phyloP scores from a whole-genome alignment of 73 alveolate species.

The Tetrahymena borealis region DNA sequence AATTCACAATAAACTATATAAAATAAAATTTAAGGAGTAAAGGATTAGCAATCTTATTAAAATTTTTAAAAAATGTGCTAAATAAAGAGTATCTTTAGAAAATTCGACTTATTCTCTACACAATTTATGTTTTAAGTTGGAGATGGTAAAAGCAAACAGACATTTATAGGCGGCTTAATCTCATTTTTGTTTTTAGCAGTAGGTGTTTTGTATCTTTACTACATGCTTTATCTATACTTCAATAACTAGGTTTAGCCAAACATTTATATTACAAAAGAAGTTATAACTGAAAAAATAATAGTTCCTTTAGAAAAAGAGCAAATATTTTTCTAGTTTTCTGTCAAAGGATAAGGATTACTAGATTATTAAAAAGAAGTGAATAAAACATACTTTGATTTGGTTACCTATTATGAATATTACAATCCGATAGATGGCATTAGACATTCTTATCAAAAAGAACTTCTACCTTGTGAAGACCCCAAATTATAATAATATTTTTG shows the following conservation, averaged over 20 bases:
- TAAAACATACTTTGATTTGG: not conserved
- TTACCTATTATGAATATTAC: not conserved
- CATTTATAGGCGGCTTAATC: not conserved
- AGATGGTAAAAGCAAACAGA: not conserved
- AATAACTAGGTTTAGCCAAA: not conserved
- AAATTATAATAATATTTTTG: not conserved
- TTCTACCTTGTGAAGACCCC: not conserved
- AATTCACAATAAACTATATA: no score
- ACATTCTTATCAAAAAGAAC: not conserved
- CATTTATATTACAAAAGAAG: no score
- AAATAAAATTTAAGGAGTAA: no score
- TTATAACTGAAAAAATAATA: not conserved
- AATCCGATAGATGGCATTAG: not conserved
- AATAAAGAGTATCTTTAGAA: no score
- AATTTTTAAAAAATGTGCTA: no score
- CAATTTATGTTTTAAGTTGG: not conserved
- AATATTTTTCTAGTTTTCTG: not conserved
- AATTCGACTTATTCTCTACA: not conserved
- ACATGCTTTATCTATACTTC: not conserved
- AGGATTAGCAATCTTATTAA: no score
- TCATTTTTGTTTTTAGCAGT: not conserved
- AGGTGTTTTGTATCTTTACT: not conserved
- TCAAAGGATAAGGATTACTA: not conserved
- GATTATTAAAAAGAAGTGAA: not conserved
- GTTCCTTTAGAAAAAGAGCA: not conserved